Evolutionary conservation across 1,284 basidiomycete species (phyloP).

Genomic region (Moesziomyces antarcticus): DNA sequence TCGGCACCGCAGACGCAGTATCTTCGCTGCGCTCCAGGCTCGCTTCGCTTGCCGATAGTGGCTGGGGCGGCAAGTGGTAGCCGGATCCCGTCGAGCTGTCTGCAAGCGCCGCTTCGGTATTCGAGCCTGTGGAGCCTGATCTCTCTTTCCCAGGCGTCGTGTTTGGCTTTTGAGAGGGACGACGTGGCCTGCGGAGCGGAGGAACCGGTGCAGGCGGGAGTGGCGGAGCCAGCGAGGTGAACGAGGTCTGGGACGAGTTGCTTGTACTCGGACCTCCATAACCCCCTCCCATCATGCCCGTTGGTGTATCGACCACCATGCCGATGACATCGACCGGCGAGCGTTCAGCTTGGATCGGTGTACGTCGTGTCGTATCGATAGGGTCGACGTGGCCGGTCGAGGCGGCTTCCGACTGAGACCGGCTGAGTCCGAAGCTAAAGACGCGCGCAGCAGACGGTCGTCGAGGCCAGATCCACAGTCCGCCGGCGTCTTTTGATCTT

Average conservation of each 20-base stretch:
- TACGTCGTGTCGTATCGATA: background rate
- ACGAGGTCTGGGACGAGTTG: conserved; percentile 21
- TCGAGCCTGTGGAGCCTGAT: conserved; percentile 12
- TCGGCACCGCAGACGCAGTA: background rate
- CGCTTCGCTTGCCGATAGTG: background rate
- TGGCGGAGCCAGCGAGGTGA: conserved; percentile 25
- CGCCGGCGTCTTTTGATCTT: conserved; percentile 10
- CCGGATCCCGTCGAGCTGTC: background rate
- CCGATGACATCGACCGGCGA: conserved; percentile 14
- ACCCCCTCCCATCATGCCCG: background rate
- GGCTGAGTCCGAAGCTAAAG: conserved; percentile 6
- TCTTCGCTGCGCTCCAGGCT: conserved; percentile 4
- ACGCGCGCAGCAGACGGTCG: conserved; percentile 9
- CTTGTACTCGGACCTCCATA: background rate
- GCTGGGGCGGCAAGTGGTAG: background rate
- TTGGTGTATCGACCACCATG: conserved; percentile 4
- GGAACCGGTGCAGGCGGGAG: conserved; percentile 19
- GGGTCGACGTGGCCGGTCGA: conserved; percentile 1
- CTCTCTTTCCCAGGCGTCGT: conserved; percentile 1
- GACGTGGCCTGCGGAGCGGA: conserved; percentile 22
- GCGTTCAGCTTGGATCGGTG: background rate
- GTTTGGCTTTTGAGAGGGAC: conserved; percentile 2
- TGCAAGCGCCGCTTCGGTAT: background rate
- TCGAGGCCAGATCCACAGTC: conserved; percentile 25
- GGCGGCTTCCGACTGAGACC: conserved; percentile 3